Evolutionary conservation across 2,329 filamentous ascomycete genomes (phyloP), one percentile per base, ranked within the genome.

Genomic region (Phaeophleospora eucalypticola): DNA sequence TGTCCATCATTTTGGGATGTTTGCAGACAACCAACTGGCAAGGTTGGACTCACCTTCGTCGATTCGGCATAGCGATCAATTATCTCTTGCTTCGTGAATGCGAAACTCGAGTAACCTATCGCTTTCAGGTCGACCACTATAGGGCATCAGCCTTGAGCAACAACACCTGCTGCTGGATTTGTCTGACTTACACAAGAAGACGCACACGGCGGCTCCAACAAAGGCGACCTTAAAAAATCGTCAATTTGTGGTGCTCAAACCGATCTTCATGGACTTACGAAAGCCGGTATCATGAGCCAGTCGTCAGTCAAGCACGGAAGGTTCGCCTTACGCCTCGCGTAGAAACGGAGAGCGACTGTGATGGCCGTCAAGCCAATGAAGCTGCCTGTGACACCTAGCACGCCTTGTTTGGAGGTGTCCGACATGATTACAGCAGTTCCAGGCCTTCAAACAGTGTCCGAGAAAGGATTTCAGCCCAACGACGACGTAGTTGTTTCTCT

Each of bases 271-370:
- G 4, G n/a, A 42, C 40, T 19, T 17, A 42, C 40, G 14, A 42
- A 21, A 18, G 40, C 40, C 10, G 27, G 15, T n/a, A 42, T n/a
- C 40, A 42, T 42, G n/a, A 33, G 32, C 21, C 24, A 42, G 24
- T 42, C 40, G 24, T 42, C 40, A n/a, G 18, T 14, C 4, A 18
- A 18, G 17, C 16, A 24, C 7, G 14, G n/a, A 4, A 20, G 15
- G 4, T 18, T 34, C n/a, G 24, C 16, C 17, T 21, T 4, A 4
- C 24, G n/a, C 17, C 40, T 4, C 3, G 40, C 40, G 7, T 14
- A 16, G 15, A 42, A 42, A 15, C 40, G 40, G n/a, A 42, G 24
- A 14, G 24, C 40, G n/a, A 42, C 21, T 4, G 40, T 17, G n/a
- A 42, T 12, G 4, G 24, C 19, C 4, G n/a, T 17, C 4, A 42